Conservation (phyloP, 2,329 filamentous ascomycete genomes). For the Didymella keratinophila region DNA sequence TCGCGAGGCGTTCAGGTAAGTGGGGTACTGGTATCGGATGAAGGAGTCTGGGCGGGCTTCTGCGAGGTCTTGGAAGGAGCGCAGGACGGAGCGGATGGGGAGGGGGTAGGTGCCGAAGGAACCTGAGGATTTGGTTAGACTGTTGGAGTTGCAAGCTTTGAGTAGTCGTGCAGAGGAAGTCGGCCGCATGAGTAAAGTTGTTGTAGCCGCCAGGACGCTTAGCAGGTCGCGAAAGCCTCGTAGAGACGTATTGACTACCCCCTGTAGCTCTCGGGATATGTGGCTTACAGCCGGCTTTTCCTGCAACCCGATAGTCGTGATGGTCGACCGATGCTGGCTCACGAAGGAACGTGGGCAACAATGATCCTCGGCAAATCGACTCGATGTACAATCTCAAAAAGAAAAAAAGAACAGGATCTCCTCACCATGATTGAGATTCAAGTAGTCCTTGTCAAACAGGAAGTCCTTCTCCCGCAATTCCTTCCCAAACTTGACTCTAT, state of each 20-base stretch:
- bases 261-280: too few species aligned
- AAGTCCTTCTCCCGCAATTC: conserved; percentile 68
- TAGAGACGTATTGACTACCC: too few species aligned
- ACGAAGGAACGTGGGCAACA: background rate
- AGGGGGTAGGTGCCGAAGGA: conserved; percentile 82
- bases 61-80: conserved; percentile 69
- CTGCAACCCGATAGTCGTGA: too few species aligned
- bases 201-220: too few species aligned
- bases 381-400: too few species aligned
- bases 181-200: too few species aligned
- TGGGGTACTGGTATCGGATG: conserved; percentile 72
- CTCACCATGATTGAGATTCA: conserved; percentile 80
- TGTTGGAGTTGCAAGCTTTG: background rate
- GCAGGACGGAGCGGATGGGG: conserved; percentile 66
- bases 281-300: too few species aligned
- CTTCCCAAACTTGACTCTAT: conserved; percentile 57
- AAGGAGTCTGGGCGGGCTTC: conserved; percentile 79
- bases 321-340: background rate
- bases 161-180: background rate
- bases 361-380: background rate
- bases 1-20: conserved; percentile 70
- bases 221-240: too few species aligned
- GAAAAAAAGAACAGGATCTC: too few species aligned
- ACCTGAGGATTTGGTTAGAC: conserved; percentile 52
- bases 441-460: conserved; percentile 70